A percentile compares a stretch with the other conserved stretches of the same genome.
Conservation (phyloP, 2,329 filamentous ascomycete genomes). For the Clarireedia paspali region DNA sequence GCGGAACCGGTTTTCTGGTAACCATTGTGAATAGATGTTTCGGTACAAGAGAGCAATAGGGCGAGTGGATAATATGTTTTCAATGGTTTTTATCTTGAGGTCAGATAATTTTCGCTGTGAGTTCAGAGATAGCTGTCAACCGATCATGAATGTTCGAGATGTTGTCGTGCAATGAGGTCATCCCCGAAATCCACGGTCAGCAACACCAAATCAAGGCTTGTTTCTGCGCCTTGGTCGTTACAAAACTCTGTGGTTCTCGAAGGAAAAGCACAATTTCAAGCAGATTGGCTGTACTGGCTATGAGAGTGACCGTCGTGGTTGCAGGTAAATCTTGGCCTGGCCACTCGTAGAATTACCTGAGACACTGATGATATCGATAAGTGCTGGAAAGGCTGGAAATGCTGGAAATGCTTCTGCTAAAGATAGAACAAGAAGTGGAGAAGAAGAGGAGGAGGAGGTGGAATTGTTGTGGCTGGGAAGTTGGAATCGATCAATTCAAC, state of each 20-base stretch:
- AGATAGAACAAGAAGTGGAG: neutral
- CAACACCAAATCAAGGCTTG: neutral
- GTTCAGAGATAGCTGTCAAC: no score
- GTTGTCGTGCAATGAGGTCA: neutral
- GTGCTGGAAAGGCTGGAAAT: neutral
- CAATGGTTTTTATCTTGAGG: no score
- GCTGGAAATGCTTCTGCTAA: neutral
- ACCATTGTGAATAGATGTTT: conserved; percentile 17
- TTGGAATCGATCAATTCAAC: neutral
- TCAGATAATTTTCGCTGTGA: no score
- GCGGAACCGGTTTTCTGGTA: conserved; percentile 25
- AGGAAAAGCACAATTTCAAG: no score
- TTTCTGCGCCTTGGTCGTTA: no score
- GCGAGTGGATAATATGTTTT: neutral
- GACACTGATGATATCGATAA: conserved; percentile 1
- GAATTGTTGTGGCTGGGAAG: neutral
- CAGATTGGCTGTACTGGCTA: no score
- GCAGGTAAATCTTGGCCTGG: neutral
- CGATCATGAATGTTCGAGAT: neutral
- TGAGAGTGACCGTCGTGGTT: neutral
- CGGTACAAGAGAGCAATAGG: neutral
- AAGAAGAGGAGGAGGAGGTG: no score
- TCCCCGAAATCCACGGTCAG: neutral
- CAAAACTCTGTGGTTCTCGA: no score
- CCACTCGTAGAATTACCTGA: no score